phyloP scores from a whole-genome alignment of 176 grass and related monocot genomes.

The Carex parvula region DNA sequence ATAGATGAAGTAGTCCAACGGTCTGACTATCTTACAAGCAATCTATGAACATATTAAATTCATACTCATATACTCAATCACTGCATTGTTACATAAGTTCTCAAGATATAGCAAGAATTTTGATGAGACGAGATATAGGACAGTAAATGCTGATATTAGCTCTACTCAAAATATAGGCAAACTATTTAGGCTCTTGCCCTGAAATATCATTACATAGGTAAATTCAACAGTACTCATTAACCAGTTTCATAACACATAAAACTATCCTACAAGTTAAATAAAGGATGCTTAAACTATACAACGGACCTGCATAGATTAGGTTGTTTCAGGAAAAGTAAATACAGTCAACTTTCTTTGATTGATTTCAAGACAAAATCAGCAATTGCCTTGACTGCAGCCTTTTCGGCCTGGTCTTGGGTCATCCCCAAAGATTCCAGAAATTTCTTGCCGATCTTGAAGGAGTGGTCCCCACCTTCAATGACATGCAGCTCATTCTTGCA shows the following conservation, averaged over 20 bases:
- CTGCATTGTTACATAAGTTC: neutral
- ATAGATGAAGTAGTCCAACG: neutral
- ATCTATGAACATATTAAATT: neutral
- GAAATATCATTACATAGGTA: neutral
- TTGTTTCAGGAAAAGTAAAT: neutral
- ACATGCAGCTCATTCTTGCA: constrained; percentile 61
- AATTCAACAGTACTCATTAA: neutral
- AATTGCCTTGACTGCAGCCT: constrained; percentile 52
- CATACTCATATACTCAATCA: neutral
- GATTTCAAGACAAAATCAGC: constrained; percentile 48
- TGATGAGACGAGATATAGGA: neutral
- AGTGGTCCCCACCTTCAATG: constrained; percentile 86
- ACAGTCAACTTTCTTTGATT: constrained; percentile 12
- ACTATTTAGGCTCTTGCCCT: constrained; percentile 14
- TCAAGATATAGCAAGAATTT: neutral
- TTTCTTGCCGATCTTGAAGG: constrained; percentile 72
- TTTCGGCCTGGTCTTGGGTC: constrained; percentile 58
- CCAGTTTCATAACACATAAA: neutral
- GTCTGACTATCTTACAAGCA: neutral
- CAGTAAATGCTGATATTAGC: neutral
- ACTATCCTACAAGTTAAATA: constrained; percentile 3
- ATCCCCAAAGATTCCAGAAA: constrained; percentile 45
- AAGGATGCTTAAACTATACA: constrained; percentile 1
- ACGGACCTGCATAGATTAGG: neutral
- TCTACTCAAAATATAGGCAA: neutral